Evolutionary conservation across 2,329 filamentous ascomycete species (phyloP), one percentile per base, ranked within the genome.

Genomic region (Graphilbum fragrans): DNA sequence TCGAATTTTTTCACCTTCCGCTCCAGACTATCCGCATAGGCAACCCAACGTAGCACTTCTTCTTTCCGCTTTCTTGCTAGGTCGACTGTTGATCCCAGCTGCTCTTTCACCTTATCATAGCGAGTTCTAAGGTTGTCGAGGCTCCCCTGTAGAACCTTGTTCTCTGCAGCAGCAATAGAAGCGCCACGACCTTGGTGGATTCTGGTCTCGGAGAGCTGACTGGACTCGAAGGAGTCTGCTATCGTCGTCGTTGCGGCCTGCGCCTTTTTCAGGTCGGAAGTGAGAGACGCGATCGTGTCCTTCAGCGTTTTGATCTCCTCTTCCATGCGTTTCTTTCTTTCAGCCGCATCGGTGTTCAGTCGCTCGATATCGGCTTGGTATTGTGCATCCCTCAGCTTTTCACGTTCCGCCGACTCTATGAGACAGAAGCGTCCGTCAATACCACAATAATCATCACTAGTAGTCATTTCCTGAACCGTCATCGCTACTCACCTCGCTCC

Each of bases 1-100:
- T 70, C 64, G 10, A 71, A 56, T 20, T 52, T 55, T 36, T 59
- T 58, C 11, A 74, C 57, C 44, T 60, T 69, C 21, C 54, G 55
- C 39, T 68, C 58, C 17, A 74, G 52, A 12, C 57, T 49, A 19
- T 60, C 60, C 5, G 65, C 64, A 41, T 70, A 65, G 6, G 57
- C 53, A 21, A 59, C 57, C 71, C 71, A 76, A 25, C 52, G 50
- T 7, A 67, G 58, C 4, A 62, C 61, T 20, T 65, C 59, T 1
- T 60, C 56, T 22, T 63, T 65, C 37, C 62, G 61, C 47, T 60
- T 65, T 25, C 55, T 52, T 9, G 66, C 55, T 8, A 58, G 55
- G 12, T 57, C 56, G 42, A 61, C 61, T 36, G 64, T 57, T 2
- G 49, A 59, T 42, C 59, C 69, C 50, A 66, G 66, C 19, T 49